A percentile compares a stretch with the other conserved stretches of the same genome.
These are phyloP conservation scores for Yarrowia keelungensis DNA, from an alignment of 805 yeast genomes.

Conservation along the genomic window DNA sequence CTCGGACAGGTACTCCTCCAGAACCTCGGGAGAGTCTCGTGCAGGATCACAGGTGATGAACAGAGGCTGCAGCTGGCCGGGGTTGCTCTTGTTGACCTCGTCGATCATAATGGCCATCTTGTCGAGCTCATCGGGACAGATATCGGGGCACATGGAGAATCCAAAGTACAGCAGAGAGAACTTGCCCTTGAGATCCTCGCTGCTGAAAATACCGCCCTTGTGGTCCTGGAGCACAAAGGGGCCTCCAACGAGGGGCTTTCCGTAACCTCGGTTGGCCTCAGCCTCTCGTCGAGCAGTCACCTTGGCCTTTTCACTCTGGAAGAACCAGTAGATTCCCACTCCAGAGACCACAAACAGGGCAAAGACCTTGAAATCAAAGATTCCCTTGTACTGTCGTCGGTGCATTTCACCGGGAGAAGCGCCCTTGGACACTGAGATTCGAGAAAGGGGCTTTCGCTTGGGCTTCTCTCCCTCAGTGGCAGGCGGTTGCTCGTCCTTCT, in stretches of 20 bases:
- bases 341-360: conserved; percentile 72
- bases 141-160: conserved; percentile 97
- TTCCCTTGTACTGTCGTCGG: conserved; percentile 45
- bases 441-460: conserved; percentile 33
- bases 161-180: conserved; percentile 93
- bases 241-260: conserved; percentile 93
- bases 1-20: conserved; percentile 82
- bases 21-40: conserved; percentile 85
- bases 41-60: conserved; percentile 98
- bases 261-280: conserved; percentile 84
- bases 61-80: conserved; percentile 68
- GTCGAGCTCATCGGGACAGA: conserved; percentile 97
- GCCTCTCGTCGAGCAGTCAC: conserved; percentile 77
- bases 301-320: conserved; percentile 77
- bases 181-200: conserved; percentile 74
- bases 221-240: conserved; percentile 77
- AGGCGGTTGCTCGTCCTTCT: neutral
- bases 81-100: conserved; percentile 61
- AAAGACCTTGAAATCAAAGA: conserved; percentile 83
- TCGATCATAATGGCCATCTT: conserved; percentile 77
- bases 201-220: conserved; percentile 75
- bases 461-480: neutral
- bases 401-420: conserved; percentile 46
- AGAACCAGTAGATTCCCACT: conserved; percentile 71
- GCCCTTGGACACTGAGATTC: conserved; percentile 36